phyloP scores from a whole-genome alignment of 2,329 filamentous ascomycete species.

The Exophiala mesophila region DNA sequence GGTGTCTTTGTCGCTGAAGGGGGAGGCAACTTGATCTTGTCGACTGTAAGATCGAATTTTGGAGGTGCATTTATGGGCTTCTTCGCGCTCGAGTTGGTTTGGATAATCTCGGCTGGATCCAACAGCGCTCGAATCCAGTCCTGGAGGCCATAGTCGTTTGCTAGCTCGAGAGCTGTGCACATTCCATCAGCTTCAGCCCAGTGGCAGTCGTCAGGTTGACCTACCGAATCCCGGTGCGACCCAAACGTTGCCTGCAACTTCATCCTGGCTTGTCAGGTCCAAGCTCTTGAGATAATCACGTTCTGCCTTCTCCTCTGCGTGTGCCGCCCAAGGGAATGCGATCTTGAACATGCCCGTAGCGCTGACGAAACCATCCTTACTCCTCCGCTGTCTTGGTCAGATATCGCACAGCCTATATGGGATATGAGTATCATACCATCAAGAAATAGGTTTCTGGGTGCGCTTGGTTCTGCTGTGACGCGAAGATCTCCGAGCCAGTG shows the following conservation, averaged over 20 bases:
- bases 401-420: no score
- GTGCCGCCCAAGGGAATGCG: conserved; percentile 60
- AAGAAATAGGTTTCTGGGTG: conserved; percentile 90
- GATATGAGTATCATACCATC: conserved; percentile 73
- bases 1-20: conserved; percentile 20
- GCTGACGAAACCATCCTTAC: conserved; percentile 61
- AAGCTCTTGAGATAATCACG: conserved; percentile 77
- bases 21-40: conserved; percentile 32
- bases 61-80: conserved; percentile 79
- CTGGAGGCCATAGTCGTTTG: conserved; percentile 78
- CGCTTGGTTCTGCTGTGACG: conserved; percentile 56
- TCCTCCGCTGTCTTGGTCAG: conserved; percentile 57
- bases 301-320: conserved; percentile 55
- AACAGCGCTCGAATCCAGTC: conserved; percentile 90
- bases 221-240: conserved; percentile 71
- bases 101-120: conserved; percentile 74
- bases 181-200: conserved; percentile 20
- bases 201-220: conserved; percentile 10
- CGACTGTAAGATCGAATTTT: conserved; percentile 60
- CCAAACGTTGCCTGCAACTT: conserved; percentile 96
- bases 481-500: conserved; percentile 83
- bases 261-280: conserved; percentile 72
- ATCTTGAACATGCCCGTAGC: conserved; percentile 68
- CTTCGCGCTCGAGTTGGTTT: conserved; percentile 60
- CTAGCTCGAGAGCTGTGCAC: conserved; percentile 67